These are phyloP conservation scores for Xenosphaeropsis pyriputrescens DNA, from an alignment of 2,329 filamentous ascomycete species.

Conservation along the genomic window DNA sequence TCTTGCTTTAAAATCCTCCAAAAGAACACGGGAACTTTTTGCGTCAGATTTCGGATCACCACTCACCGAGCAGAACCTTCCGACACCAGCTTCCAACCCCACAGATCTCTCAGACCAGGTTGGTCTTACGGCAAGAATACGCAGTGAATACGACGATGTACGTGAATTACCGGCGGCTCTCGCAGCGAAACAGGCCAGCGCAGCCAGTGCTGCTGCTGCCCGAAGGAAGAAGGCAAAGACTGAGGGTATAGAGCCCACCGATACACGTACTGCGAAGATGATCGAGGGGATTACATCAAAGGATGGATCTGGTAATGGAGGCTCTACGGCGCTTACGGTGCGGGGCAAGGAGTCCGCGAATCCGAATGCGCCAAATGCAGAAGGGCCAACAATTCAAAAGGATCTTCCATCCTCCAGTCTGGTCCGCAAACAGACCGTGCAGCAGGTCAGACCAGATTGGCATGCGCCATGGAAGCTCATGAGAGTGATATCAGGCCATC, in stretches of 20 bases:
- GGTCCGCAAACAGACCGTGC: conserved; percentile 27
- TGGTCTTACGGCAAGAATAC: conserved; percentile 8
- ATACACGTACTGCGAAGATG: conserved; percentile 44
- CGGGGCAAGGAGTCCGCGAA: conserved; percentile 24
- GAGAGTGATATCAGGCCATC: conserved; percentile 89
- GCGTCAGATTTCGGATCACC: conserved; percentile 31
- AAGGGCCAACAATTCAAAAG: conserved; percentile 33
- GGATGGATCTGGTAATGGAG: conserved; percentile 19
- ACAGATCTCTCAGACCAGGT: not conserved
- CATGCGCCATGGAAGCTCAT: conserved; percentile 97
- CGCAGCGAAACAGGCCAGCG: conserved; percentile 59
- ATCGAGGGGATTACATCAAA: conserved; percentile 44
- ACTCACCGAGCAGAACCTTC: not conserved
- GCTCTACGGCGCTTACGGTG: conserved; percentile 42
- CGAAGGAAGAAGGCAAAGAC: conserved; percentile 47
- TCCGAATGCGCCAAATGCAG: conserved; percentile 35
- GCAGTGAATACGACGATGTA: conserved; percentile 57
- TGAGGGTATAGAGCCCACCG: conserved; percentile 10
- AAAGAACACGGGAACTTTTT: conserved; percentile 37
- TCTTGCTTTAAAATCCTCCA: conserved; percentile 27
- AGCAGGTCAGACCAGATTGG: conserved; percentile 76
- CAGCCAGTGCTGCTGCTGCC: conserved; percentile 37
- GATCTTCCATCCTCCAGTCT: conserved; percentile 34
- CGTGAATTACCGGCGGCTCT: conserved; percentile 60
- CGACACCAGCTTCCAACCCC: not conserved